Base-by-base conservation (phyloP, 2,329 filamentous ascomycete species). In the Hirsutella thompsonii region DNA sequence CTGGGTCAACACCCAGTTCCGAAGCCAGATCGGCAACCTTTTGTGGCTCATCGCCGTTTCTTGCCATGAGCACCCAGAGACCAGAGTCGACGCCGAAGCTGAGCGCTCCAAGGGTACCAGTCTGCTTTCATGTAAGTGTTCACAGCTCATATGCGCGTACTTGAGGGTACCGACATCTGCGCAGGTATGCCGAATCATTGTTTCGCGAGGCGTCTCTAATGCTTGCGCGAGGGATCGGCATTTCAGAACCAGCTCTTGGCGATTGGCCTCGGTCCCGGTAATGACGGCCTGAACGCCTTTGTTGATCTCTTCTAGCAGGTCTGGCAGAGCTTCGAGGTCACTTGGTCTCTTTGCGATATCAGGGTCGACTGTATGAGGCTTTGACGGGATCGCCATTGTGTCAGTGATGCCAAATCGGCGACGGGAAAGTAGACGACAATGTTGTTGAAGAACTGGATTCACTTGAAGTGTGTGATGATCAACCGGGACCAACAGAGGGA, bases 131-230 rank as follows among this genome's bases (percentile, higher is more conserved):
- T 26, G 23, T 11, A 6, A 11, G 6, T 26, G 23, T 11, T 26
- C 23, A 11, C 19, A 26, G 37, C 20, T 10, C 8, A 10, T 39
- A 13, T 28, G 11, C 9, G 5, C 10, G 29, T 9, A 10, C 5
- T 19, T 6, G 19, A 8, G n/a, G 32, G 5, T 5, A 34, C 49
- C 42, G 47, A 57, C 59, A 56, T 70, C 57, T 0, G 62, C 64
- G 64, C 67, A 70, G 45, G 52, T 57, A 36, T 69, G 64, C 41
- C 63, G 57, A 40, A 69, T 57, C 57, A 70, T 68, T 0, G 66
- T 64, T 51, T 72, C 68, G 6, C 66, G 56, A 0, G 68, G 68
- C 0, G 64, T 69, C 47, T 71, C 66, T 0, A 67, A 52, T 0
- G 62, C 57, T 21, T 55, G 52, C 26, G 58, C 48, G 1, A 55